Percentiles rank a stretch among this genome's conserved stretches.
phyloP scores from a whole-genome alignment of 768 basidiomycete genomes.

The Filobasidium wieringae region DNA sequence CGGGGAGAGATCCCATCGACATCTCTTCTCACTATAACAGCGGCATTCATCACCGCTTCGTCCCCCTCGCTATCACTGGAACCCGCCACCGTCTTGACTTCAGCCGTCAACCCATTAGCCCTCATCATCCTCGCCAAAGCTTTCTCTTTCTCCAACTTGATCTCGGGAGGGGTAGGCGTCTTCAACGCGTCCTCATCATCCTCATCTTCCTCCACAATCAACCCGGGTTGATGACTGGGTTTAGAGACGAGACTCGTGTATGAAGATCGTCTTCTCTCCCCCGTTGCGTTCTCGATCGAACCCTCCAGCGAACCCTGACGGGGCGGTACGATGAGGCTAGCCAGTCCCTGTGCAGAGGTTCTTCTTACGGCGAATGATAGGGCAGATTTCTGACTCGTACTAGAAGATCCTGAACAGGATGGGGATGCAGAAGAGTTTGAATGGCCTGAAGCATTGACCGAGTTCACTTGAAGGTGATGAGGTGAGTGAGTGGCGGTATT shows the following conservation, averaged over 20 bases:
- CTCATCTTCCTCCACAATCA: neutral
- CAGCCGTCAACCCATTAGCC: neutral
- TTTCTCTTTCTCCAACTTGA: neutral
- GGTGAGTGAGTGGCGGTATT: neutral
- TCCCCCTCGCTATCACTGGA: neutral
- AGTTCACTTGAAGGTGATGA: neutral
- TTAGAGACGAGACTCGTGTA: neutral
- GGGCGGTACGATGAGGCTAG: neutral
- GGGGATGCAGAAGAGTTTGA: neutral
- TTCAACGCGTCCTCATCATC: neutral
- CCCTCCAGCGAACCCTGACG: neutral
- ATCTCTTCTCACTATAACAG: neutral
- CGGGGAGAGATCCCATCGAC: neutral
- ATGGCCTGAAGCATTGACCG: neutral
- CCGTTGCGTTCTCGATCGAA: neutral
- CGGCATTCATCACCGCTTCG: neutral
- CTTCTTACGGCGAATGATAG: neutral
- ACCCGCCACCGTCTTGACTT: neutral
- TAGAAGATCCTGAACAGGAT: neutral
- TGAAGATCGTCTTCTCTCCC: neutral
- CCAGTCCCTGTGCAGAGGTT: neutral
- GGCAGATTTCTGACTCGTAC: neutral
- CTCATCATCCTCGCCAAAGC: neutral
- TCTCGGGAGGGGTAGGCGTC: neutral
- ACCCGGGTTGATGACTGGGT: neutral